These are phyloP conservation scores for Thelephora ganbajun DNA, from an alignment of 768 basidiomycete species.

Conservation along the genomic window DNA sequence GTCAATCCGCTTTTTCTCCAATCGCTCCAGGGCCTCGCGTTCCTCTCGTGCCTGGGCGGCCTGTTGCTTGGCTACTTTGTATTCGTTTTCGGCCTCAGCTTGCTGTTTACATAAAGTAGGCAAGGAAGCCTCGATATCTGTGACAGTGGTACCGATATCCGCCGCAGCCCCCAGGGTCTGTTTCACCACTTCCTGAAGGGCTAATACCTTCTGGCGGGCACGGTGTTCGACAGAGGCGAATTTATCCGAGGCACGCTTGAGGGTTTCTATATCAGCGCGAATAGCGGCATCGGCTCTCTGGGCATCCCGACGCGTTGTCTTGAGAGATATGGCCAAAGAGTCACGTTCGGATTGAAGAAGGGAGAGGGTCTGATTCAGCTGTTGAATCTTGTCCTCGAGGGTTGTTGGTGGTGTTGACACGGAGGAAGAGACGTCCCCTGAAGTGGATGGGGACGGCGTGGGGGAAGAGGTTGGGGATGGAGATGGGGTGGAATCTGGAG, in stretches of 20 bases:
- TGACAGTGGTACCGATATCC: slow-evolving; percentile 26
- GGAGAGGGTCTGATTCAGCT: slow-evolving; percentile 56
- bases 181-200: slow-evolving; percentile 80
- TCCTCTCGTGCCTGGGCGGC: slow-evolving; percentile 32
- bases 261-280: slow-evolving; percentile 69
- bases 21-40: slow-evolving; percentile 33
- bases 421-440: slow-evolving; percentile 2
- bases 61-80: slow-evolving; percentile 25
- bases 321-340: slow-evolving; percentile 52
- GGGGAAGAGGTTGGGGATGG: slow-evolving; percentile 7
- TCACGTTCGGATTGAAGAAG: slow-evolving; percentile 54
- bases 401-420: slow-evolving; percentile 25
- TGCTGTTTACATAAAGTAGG: slow-evolving; percentile 26
- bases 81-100: slow-evolving; percentile 30
- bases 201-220: slow-evolving; percentile 76
- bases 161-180: slow-evolving; percentile 40
- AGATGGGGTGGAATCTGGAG: neutral
- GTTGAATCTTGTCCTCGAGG: slow-evolving; percentile 50
- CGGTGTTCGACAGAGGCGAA: slow-evolving; percentile 59
- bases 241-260: slow-evolving; percentile 77
- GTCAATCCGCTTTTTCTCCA: slow-evolving; percentile 40
- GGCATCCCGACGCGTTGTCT: slow-evolving; percentile 63
- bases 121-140: slow-evolving; percentile 25
- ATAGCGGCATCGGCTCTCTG: slow-evolving; percentile 76
- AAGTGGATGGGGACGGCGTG: slow-evolving; percentile 8